Conservation (phyloP, 257 asterid species). For the Solanum chmielewskii region DNA sequence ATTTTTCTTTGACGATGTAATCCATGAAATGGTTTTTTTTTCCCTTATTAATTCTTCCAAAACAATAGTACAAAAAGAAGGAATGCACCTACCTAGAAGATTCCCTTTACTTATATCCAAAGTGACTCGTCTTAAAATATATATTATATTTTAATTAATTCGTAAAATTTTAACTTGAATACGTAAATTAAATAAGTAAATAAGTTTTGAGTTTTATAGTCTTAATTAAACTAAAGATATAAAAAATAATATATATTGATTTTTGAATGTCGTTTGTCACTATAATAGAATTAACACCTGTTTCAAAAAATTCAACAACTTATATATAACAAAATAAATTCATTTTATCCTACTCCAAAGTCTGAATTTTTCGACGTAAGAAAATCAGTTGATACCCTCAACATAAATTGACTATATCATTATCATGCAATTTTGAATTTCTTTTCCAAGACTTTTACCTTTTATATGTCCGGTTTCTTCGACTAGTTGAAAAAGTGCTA, state of each 20-base stretch:
- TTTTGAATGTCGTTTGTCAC: neutral
- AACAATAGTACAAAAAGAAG: neutral
- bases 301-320: too few relatives aligned
- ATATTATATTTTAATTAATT: neutral
- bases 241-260: neutral
- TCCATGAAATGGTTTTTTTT: neutral
- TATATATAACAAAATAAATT: too few relatives aligned
- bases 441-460: neutral
- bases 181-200: too few relatives aligned
- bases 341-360: too few relatives aligned
- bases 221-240: too few relatives aligned
- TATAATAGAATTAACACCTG: too few relatives aligned
- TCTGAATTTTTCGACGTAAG: neutral
- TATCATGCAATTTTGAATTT: neutral
- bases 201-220: too few relatives aligned
- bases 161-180: too few relatives aligned
- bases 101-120: neutral
- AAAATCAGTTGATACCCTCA: neutral
- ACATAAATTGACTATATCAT: too few relatives aligned
- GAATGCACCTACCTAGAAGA: neutral
- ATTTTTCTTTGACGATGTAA: neutral
- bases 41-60: neutral
- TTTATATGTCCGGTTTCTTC: neutral
- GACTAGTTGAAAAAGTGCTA: too few relatives aligned
- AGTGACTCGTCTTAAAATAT: neutral